phyloP scores from a whole-genome alignment of 345 rosid species.

The Luvunga scandens region DNA sequence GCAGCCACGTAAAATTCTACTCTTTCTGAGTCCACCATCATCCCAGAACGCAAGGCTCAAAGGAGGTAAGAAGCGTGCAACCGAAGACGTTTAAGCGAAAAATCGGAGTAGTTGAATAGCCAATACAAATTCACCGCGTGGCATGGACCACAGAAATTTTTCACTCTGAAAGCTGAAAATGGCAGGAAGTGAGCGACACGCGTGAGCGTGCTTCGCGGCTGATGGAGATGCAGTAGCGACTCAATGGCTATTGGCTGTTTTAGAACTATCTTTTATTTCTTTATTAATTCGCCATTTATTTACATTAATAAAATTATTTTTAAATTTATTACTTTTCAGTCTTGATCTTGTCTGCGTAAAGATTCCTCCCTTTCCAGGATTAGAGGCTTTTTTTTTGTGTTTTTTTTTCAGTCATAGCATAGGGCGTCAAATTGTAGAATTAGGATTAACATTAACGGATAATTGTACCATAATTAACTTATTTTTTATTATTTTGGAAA shows the following conservation, averaged over 20 bases:
- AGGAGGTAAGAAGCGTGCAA: neutral
- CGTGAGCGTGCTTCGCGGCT: slow-evolving; percentile 32
- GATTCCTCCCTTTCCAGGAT: slow-evolving; percentile 8
- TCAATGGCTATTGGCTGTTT: neutral
- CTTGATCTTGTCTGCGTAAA: neutral
- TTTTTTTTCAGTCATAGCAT: neutral
- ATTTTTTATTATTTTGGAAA: too few species aligned
- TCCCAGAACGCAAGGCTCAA: neutral
- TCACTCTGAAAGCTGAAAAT: slow-evolving; percentile 1
- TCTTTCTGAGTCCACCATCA: neutral
- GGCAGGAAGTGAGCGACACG: slow-evolving; percentile 31
- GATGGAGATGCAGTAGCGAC: neutral
- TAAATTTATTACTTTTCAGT: slow-evolving; percentile 11
- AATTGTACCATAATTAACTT: too few species aligned
- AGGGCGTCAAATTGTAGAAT: too few species aligned
- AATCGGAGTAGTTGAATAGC: neutral
- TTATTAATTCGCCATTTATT: neutral
- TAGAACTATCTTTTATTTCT: neutral
- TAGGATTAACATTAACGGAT: neutral
- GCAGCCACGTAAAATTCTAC: neutral
- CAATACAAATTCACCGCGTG: neutral
- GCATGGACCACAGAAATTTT: neutral
- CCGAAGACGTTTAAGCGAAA: too few species aligned
- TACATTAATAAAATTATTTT: neutral
- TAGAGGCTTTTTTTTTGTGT: neutral